Evolutionary conservation across 1,139 yeast species (phyloP), one percentile per base, ranked within the genome.

Genomic region (Neolecta irregularis): DNA sequence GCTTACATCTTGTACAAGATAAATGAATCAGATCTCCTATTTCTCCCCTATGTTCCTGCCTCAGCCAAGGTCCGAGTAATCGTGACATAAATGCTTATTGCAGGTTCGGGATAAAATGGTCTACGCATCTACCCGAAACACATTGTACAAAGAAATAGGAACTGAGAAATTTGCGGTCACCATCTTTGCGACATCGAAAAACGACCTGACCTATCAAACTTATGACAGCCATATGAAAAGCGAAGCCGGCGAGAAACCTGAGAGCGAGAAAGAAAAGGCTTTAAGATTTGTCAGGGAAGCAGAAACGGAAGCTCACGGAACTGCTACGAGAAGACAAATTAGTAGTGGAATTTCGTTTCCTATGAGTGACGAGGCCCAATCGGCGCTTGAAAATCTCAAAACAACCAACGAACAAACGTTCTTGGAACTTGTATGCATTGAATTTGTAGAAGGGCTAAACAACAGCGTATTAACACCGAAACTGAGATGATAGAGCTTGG

Each of bases 21-120:
- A 31, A 61, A 54, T 24, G 49, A 43, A 2, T 48, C 51, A 6
- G 50, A 49, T 18, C 52, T 50, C 43, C 63, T 71, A 3, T 83
- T 88, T 49, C 66, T 83, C 32, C 72, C 91, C 28, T 85, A 67
- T 58, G 88, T 88, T 33, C 96, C 98, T 0, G 95, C 88, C 53
- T 55, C 57, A 33, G 83, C 95, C 8, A 73, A 75, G 5, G 30
- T 26, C 21, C 2, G 5, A 4, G 11, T 12, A 3, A 12, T 12
- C n/a, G 3, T 11, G 6, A 12, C 11, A 26, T 13, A 26, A 12
- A 26, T 26, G 6, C 3, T 13, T 5, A 12, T n/a, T n/a, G n/a
- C 11, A 26, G 30, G 85, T 88, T 24, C 68, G 85, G 41, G 67
- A 70, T 41, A 88, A 88, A 54, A 88, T 88, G 96, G 64, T 88